Conservation (phyloP, 176 grass and related monocot species). For the Sorghum bicolor region DNA sequence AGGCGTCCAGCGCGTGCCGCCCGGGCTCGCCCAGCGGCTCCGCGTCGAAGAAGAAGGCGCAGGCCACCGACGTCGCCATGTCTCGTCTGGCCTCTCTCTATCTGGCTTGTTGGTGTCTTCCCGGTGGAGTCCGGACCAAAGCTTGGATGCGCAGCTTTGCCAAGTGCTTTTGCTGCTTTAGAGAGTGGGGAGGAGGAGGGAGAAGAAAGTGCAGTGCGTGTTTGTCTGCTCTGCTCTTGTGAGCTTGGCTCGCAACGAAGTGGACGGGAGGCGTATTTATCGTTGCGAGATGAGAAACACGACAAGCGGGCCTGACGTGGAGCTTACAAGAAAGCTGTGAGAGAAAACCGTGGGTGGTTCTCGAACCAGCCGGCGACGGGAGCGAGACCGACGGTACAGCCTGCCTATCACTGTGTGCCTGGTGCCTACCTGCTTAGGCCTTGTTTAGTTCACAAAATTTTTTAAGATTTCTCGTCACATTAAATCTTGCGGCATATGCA, state of each 20-base stretch:
- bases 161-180: neutral
- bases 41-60: constrained; percentile 59
- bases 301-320: constrained; percentile 6
- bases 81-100: too few relatives aligned
- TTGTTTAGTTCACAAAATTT: too few relatives aligned
- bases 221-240: too few relatives aligned
- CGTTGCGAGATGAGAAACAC: neutral
- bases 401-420: too few relatives aligned
- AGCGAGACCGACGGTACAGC: neutral
- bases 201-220: neutral
- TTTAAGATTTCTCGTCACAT: too few relatives aligned
- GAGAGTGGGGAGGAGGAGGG: neutral
- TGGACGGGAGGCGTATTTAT: constrained; percentile 2
- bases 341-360: constrained; percentile 30
- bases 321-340: neutral
- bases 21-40: constrained; percentile 30
- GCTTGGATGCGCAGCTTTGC: neutral
- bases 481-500: too few relatives aligned
- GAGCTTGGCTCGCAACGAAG: neutral
- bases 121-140: too few relatives aligned
- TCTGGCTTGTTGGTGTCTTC: neutral
- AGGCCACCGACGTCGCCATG: constrained; percentile 24
- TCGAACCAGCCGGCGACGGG: neutral
- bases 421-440: too few relatives aligned
- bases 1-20: constrained; percentile 54